Base-by-base conservation (phyloP, 257 asterid genomes). In the Nicotiana otophora region DNA sequence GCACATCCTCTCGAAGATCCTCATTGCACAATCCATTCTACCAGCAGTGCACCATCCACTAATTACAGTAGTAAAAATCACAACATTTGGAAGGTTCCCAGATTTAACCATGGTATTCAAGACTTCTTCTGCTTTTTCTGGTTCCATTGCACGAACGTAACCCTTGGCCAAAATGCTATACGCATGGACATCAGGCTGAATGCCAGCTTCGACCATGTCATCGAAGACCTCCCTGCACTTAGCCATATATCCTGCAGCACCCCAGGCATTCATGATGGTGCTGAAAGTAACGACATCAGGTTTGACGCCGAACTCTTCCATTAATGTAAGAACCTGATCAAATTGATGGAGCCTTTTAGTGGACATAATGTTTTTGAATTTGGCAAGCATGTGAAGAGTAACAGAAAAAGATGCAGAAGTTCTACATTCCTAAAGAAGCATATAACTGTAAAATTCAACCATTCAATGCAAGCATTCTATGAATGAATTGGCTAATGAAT, bases 221-320 rank as follows among this genome's bases (percentile, higher is more conserved):
- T 92, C 88, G 20, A 91, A 93, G 81, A 90, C 89, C 69, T 91
- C 93, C 82, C 84, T 81, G 87, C 96, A 93, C 80, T 92, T 92
- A 75, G 72, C 84, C 96, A 92, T 89, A 65, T 86, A 88, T 34
- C 95, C 97, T 2, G 93, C 93, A 30, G 90, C 86, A 64, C 92
- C 89, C 96, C 93, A 91, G 42, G 89, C 94, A 64, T 93, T 91
- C 97, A 92, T 91, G 88, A 91, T 87, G 70, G 92, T 92, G 90
- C 96, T 91, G 75, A 88, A 93, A 19, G 97, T 90, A 15, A 90
- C 83, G 70, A 91, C 93, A 84, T 91, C 92, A 34, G 93, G 95
- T 86, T 89, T 90, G 30, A 90, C 82, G 78, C 89, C 94, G 58
- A 84, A 84, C 54, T 90, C 89, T 83, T 88, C 92, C 97, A 92